Base-by-base conservation (phyloP, 1,284 basidiomycete species). In the Ganoderma sinense region DNA sequence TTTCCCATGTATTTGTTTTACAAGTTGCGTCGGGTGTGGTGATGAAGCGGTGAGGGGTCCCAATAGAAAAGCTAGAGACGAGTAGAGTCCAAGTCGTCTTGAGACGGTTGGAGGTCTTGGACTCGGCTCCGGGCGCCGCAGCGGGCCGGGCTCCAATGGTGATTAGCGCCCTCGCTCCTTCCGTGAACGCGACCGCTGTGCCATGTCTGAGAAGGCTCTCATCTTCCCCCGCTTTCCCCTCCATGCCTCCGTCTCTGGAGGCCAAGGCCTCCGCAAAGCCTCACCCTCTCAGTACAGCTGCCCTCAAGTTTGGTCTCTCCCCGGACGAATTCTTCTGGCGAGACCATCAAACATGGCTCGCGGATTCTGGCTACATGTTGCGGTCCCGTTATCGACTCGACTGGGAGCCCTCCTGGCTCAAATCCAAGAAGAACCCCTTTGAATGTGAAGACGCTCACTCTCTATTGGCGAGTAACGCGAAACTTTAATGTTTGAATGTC, bases 361-460 rank as follows among this genome's bases (percentile, higher is more conserved):
- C 62, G 16, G 69, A 73, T n/a, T 65, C 31, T 0, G 74, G 73
- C 2, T 75, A 75, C 53, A 64, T 64, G 68, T 58, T 75, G 4
- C 33, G 33, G 10, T 10, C 33, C 33, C 71, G 75, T 1, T 73
- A 73, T 48, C 66, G 43, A 11, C 69, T 62, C 1, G 73, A 45
- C 43, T 75, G 74, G 74, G 23, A 51, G 11, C 74, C 73, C 5
- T 73, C 71, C 2, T 74, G 72, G 72, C 8, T 29, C 6, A 65
- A 48, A 8, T 64, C 55, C 1, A 59, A 67, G 33, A 58, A 45
- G 13, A 20, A 45, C 5, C 43, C 43, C 2, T 4, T 45, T n/a
- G 7, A 14, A 2, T 66, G 53, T 20, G 74, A 75, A 20, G 74
- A 75, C 29, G 71, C 69, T 1, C n/a, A 20, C 6, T 1, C 33